Conservation (phyloP, 371 early-diverging fungal species). For the Mucor irregularis region DNA sequence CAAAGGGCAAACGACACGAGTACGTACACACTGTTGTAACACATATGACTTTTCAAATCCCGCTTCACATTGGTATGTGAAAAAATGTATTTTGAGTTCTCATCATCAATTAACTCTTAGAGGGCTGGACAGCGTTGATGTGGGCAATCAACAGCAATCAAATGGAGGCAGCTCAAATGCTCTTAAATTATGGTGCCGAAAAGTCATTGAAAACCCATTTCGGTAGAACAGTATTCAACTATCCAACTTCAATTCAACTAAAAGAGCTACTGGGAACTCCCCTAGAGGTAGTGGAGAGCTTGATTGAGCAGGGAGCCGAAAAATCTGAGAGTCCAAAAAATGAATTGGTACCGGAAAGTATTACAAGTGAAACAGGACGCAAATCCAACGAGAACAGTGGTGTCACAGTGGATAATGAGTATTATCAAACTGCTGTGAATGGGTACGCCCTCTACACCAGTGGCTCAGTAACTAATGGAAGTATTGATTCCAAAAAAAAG, state of each 20-base stretch:
- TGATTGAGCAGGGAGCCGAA: neutral
- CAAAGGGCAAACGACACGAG: too few species aligned
- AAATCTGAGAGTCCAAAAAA: too few species aligned
- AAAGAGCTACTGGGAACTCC: too few species aligned
- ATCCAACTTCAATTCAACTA: constrained; percentile 53
- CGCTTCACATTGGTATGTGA: neutral
- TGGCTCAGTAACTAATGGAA: too few species aligned
- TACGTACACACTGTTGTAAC: too few species aligned
- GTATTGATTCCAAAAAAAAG: constrained; percentile 6
- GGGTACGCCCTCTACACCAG: constrained; percentile 17
- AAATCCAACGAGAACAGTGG: too few species aligned
- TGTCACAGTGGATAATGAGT: constrained; percentile 25
- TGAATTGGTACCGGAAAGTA: too few species aligned
- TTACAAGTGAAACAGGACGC: too few species aligned
- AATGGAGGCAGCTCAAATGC: constrained; percentile 57
- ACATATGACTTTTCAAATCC: constrained; percentile 8
- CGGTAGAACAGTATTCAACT: constrained; percentile 73
- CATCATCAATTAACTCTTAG: constrained; percentile 31
- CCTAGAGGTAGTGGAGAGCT: neutral
- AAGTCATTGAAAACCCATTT: constrained; percentile 54
- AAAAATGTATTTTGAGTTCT: neutral
- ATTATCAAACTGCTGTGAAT: constrained; percentile 25
- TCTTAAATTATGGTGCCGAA: constrained; percentile 75
- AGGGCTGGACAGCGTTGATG: constrained; percentile 92
- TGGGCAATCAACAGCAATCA: constrained; percentile 88